These are phyloP conservation scores for Cercis canadensis DNA, from an alignment of 306 rosid species.

Conservation along the genomic window DNA sequence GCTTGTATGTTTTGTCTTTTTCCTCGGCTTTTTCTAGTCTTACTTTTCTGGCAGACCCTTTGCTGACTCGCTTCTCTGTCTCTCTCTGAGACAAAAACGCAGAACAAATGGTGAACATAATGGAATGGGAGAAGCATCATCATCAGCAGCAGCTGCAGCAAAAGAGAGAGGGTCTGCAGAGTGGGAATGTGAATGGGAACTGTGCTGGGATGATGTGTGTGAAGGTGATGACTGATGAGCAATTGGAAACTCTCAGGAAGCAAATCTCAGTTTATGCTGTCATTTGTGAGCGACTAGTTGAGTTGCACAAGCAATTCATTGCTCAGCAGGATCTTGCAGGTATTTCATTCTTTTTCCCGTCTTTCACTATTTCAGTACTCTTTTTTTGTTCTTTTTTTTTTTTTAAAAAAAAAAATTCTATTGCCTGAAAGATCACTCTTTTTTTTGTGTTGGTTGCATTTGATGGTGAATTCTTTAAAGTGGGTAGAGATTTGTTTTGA, in stretches of 20 bases:
- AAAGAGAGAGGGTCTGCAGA: conserved; percentile 30
- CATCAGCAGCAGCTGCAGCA: conserved; percentile 17
- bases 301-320: conserved; percentile 81
- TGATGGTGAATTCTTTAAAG: too few relatives aligned
- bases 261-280: conserved; percentile 82
- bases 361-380: not conserved
- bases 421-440: not conserved
- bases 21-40: not conserved
- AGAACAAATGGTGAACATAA: conserved; percentile 9
- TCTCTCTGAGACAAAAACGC: not conserved
- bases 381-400: too few relatives aligned
- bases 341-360: not conserved
- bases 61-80: not conserved
- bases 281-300: conserved; percentile 83
- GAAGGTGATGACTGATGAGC: conserved; percentile 96
- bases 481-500: not conserved
- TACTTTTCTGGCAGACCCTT: conserved; percentile 7
- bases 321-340: conserved; percentile 92
- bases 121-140: conserved; percentile 54
- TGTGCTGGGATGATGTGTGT: conserved; percentile 62
- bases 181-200: conserved; percentile 37
- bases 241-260: conserved; percentile 84
- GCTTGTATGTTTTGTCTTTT: conserved; percentile 3
- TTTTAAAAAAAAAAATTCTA: too few relatives aligned
- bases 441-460: too few relatives aligned